These are phyloP conservation scores for Emergomyces pasteurianus DNA, from an alignment of 2,329 filamentous ascomycete species.

Conservation along the genomic window DNA sequence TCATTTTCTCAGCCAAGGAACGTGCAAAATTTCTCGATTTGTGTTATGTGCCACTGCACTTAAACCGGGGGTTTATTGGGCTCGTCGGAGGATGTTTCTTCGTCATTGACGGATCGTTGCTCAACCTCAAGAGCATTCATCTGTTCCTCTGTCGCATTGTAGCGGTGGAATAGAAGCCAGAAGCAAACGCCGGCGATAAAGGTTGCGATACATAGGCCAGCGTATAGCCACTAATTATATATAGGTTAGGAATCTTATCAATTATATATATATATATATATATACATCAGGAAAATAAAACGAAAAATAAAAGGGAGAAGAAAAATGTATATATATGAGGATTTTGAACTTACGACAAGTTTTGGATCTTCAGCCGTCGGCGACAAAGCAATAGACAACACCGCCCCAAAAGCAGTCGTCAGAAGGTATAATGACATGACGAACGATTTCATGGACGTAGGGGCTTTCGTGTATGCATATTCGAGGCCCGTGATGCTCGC, in stretches of 20 bases:
- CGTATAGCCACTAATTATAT: constrained; percentile 46
- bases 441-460: constrained; percentile 54
- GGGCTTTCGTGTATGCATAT: constrained; percentile 65
- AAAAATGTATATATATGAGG: background rate
- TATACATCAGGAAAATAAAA: too few species aligned
- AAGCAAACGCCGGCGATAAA: constrained; percentile 42
- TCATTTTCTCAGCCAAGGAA: background rate
- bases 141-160: constrained; percentile 38
- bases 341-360: constrained; percentile 31
- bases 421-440: constrained; percentile 46
- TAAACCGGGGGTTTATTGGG: background rate
- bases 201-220: constrained; percentile 41
- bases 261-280: background rate
- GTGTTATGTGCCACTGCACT: too few species aligned
- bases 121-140: constrained; percentile 38
- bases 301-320: too few species aligned
- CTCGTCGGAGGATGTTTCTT: constrained; percentile 4
- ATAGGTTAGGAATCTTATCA: background rate
- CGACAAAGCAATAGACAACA: constrained; percentile 50
- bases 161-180: constrained; percentile 38
- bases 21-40: background rate
- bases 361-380: constrained; percentile 51
- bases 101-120: constrained; percentile 3
- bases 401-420: constrained; percentile 46
- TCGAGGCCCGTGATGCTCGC: constrained; percentile 58